These are phyloP conservation scores for Schizothecium vesticola DNA, from an alignment of 495 filamentous ascomycete species.

Conservation along the genomic window DNA sequence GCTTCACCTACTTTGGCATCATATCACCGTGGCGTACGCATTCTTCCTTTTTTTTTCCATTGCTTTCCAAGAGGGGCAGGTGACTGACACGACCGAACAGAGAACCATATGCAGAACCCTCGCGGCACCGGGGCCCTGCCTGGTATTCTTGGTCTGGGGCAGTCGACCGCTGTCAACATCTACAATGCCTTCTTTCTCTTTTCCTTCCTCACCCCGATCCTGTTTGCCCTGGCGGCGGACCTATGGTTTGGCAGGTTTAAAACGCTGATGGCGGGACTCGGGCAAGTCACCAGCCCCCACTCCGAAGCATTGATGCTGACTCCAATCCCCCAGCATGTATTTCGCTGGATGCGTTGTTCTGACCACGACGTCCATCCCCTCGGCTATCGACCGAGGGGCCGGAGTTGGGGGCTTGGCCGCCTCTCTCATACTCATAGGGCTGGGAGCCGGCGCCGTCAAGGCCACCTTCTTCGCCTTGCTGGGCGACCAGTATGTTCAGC, in stretches of 20 bases:
- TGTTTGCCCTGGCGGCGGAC: conserved; percentile 30
- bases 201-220: conserved; percentile 27
- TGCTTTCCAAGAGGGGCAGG: not conserved
- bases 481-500: conserved; percentile 44
- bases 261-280: conserved; percentile 20
- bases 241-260: conserved; percentile 28
- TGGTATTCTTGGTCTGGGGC: conserved; percentile 39
- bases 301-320: not conserved
- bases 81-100: conserved; percentile 9
- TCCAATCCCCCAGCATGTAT: conserved; percentile 25
- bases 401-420: conserved; percentile 35
- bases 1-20: conserved; percentile 22
- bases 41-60: not conserved
- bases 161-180: conserved; percentile 40
- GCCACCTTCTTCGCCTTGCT: conserved; percentile 45
- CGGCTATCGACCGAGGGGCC: conserved; percentile 42
- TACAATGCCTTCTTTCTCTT: conserved; percentile 52
- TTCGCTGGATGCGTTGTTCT: conserved; percentile 47
- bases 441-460: conserved; percentile 51
- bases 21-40: conserved; percentile 19
- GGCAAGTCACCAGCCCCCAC: conserved; percentile 16
- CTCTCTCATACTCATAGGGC: conserved; percentile 41
- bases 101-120: conserved; percentile 25
- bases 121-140: conserved; percentile 19
- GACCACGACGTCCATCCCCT: conserved; percentile 45